These are phyloP conservation scores for Pueraria montana DNA, from an alignment of 306 rosid species.

Conservation along the genomic window DNA sequence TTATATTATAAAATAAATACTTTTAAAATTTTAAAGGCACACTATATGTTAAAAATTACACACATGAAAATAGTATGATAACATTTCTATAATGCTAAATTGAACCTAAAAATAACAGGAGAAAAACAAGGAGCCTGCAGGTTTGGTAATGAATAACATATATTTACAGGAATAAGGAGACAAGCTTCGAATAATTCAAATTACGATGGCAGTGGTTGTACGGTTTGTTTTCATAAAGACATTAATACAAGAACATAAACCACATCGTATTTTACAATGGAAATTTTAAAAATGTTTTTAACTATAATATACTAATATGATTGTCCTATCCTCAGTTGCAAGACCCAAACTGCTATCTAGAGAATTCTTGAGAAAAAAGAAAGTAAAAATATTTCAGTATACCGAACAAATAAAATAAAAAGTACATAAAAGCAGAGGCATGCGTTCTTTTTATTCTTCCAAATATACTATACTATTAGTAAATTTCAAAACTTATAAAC, in stretches of 20 bases:
- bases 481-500: not conserved
- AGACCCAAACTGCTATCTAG: not conserved
- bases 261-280: conserved; percentile 39
- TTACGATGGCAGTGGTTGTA: not conserved
- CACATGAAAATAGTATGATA: not conserved
- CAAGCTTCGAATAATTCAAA: conserved; percentile 39
- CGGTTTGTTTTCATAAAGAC: conserved; percentile 9
- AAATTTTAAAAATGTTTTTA: not conserved
- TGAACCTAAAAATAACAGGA: not conserved
- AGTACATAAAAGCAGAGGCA: not conserved
- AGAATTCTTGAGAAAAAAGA: not conserved
- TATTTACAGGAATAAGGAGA: conserved; percentile 2
- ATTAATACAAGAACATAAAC: conserved; percentile 16
- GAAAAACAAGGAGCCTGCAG: conserved; percentile 31
- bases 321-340: conserved; percentile 4
- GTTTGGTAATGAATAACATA: not conserved
- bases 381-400: not conserved
- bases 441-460: not conserved
- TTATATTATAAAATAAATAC: too few species aligned
- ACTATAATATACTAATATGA: not conserved
- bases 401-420: not conserved
- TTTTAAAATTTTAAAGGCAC: too few species aligned
- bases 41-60: too few species aligned
- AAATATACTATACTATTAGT: not conserved
- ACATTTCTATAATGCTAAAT: not conserved